Evolutionary conservation across 768 basidiomycete genomes (phyloP).

Genomic region (Nidularia sp.): DNA sequence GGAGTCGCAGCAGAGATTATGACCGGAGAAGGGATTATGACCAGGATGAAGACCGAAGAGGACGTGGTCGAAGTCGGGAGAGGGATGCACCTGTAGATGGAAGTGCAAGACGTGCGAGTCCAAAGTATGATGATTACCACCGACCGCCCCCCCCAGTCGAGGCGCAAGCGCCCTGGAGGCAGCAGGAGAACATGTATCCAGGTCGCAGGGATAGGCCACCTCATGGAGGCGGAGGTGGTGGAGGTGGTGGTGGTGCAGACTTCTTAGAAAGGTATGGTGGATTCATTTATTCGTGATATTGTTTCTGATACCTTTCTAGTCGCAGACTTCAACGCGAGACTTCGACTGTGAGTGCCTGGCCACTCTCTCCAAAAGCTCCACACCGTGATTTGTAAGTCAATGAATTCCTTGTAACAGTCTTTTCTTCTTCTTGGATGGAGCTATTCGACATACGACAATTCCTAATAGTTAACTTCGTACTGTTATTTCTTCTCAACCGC

Average conservation of each 20-base stretch:
- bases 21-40: slow-evolving; percentile 14
- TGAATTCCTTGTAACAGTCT: no score
- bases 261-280: slow-evolving; percentile 64
- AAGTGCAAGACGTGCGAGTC: slow-evolving; percentile 40
- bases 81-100: slow-evolving; percentile 12
- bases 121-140: slow-evolving; percentile 57
- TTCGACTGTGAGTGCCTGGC: slow-evolving; percentile 68
- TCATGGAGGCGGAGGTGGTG: slow-evolving; percentile 12
- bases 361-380: slow-evolving; percentile 71
- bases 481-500: neutral
- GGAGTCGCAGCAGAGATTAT: slow-evolving; percentile 8
- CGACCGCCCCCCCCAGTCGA: slow-evolving; percentile 34
- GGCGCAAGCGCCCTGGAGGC: slow-evolving; percentile 37
- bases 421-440: neutral
- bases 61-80: slow-evolving; percentile 10
- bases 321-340: slow-evolving; percentile 66
- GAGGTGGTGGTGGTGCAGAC: slow-evolving; percentile 33
- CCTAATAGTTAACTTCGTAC: no score
- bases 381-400: slow-evolving; percentile 48
- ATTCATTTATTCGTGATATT: neutral
- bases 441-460: no score
- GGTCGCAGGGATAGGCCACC: slow-evolving; percentile 24
- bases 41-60: slow-evolving; percentile 11
- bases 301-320: slow-evolving; percentile 28
- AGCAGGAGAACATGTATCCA: slow-evolving; percentile 57